Evolutionary conservation across 2,329 filamentous ascomycete species (phyloP).

Genomic region (Monilinia laxa): DNA sequence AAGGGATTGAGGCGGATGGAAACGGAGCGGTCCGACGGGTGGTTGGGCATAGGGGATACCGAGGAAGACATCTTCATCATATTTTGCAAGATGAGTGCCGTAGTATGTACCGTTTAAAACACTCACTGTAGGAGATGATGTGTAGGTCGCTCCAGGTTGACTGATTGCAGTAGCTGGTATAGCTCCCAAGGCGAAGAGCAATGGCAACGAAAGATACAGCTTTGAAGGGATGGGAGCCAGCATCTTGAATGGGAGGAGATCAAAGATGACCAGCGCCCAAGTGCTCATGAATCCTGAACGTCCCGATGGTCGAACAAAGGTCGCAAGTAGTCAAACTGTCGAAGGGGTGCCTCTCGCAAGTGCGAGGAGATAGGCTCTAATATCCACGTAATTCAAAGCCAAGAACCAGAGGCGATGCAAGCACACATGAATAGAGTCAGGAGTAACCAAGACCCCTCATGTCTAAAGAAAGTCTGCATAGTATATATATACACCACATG

Average conservation of each 20-base stretch:
- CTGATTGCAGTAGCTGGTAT: background rate
- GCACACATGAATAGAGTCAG: background rate
- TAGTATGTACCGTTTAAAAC: constrained; percentile 32
- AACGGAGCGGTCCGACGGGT: constrained; percentile 22
- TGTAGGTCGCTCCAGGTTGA: background rate
- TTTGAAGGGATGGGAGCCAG: background rate
- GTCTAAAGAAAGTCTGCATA: background rate
- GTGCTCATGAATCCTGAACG: too few species aligned
- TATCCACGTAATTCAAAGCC: background rate
- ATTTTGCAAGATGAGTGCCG: constrained; percentile 26
- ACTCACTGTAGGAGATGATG: constrained; percentile 25
- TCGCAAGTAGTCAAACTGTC: too few species aligned
- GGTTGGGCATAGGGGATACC: constrained; percentile 31
- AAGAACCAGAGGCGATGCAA: background rate
- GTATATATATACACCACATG: background rate
- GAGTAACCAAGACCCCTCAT: background rate
- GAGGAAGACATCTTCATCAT: constrained; percentile 31
- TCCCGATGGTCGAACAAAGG: too few species aligned
- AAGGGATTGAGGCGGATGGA: constrained; percentile 23
- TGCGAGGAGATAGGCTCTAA: background rate
- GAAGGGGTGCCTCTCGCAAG: background rate
- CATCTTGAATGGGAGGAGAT: background rate
- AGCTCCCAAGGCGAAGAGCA: background rate
- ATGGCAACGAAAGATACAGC: background rate
- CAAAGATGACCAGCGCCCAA: background rate